Evolutionary conservation across 352 stramenopile genomes (phyloP), one percentile per base, ranked within the genome.

Genomic region (Globisporangium recalcitrans): DNA sequence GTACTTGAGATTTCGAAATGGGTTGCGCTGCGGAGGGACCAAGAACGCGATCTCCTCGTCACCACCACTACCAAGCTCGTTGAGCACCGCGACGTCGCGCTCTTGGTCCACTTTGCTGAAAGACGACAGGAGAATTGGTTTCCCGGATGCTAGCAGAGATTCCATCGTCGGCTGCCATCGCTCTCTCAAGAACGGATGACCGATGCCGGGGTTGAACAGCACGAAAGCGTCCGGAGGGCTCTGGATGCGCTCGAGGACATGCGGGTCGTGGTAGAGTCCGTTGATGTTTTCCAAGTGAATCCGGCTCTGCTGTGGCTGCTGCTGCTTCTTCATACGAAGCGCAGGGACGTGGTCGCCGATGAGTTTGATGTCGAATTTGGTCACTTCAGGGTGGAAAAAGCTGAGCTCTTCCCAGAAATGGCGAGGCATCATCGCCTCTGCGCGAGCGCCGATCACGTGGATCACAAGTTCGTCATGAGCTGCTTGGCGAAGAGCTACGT

Each of bases 141-240:
- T 78, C 5, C 70, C 54, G 0, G 75, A 79, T 9, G 52, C 53
- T 1, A 92, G 57, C 21, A 90, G 58, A n/a, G 62, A 29, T 47
- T 71, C 52, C 10, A 92, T 54, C n/a, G 79, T 90, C 14, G 75
- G 79, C 11, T 65, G 58, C 83, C 83, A 92, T 26, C 67, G 78
- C 19, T 68, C 61, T 40, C 66, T 62, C 16, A 92, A 59, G 31
- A 62, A 60, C 4, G 75, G 71, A 59, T 92, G 83, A 6, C 80
- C 83, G 13, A 92, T 63, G 13, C 83, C 83, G 10, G 80, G 80
- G 40, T 92, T 92, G 67, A 87, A 92, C 19, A 92, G 63, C 65
- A 85, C 80, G 42, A 87, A 87, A 1, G 77, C 79, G 31, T 90
- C 68, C 4, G 80, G 75, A 0, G 49, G 65, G 22, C 29, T 42